phyloP scores from a whole-genome alignment of 352 stramenopile species.

The Pythium oligandrum region DNA sequence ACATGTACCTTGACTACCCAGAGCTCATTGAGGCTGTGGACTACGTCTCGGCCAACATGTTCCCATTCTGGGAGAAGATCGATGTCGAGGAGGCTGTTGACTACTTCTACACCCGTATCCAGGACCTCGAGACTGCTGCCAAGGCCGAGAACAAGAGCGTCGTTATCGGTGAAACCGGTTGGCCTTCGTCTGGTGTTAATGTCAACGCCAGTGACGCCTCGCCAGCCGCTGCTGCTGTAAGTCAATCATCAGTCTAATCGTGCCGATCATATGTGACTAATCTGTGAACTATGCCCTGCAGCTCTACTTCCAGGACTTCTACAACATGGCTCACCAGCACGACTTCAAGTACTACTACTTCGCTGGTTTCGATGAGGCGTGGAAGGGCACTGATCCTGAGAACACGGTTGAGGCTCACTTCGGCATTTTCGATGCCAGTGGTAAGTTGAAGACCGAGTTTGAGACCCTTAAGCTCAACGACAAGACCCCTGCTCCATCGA shows the following conservation, averaged over 20 bases:
- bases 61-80: slow-evolving; percentile 65
- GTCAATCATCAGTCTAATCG: slow-evolving; percentile 1
- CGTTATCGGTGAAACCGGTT: slow-evolving; percentile 62
- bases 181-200: slow-evolving; percentile 36
- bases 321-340: slow-evolving; percentile 30
- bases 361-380: slow-evolving; percentile 56
- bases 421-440: slow-evolving; percentile 39
- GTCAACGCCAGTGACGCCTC: slow-evolving; percentile 31
- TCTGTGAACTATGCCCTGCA: slow-evolving; percentile 7
- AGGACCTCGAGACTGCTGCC: slow-evolving; percentile 24
- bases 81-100: slow-evolving; percentile 23
- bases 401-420: slow-evolving; percentile 61
- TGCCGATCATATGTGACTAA: background rate
- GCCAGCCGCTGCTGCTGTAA: slow-evolving; percentile 27
- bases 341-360: slow-evolving; percentile 66
- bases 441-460: slow-evolving; percentile 45
- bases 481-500: background rate
- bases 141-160: slow-evolving; percentile 33
- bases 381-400: slow-evolving; percentile 34
- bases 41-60: slow-evolving; percentile 50
- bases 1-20: slow-evolving; percentile 44
- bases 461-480: slow-evolving; percentile 22
- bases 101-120: slow-evolving; percentile 37
- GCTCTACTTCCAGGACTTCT: slow-evolving; percentile 58
- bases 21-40: slow-evolving; percentile 42